These are phyloP conservation scores for Arthrocladium fulminans DNA, from an alignment of 2,329 filamentous ascomycete species.

Conservation along the genomic window DNA sequence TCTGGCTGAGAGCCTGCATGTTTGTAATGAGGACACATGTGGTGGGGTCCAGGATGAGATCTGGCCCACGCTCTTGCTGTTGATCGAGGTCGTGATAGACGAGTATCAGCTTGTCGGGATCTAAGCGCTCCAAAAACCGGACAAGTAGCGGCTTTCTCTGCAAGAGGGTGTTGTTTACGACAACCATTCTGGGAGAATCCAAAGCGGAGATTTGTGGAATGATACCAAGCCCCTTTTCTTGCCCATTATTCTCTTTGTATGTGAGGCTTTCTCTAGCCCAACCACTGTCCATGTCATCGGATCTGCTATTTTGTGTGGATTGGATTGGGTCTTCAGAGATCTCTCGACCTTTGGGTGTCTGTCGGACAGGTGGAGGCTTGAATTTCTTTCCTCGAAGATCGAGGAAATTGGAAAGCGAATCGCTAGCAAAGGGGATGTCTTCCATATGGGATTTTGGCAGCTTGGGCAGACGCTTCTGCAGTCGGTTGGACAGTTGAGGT, in stretches of 20 bases:
- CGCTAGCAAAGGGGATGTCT: slow-evolving; percentile 12
- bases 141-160: slow-evolving; percentile 10
- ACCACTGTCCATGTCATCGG: background rate
- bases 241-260: slow-evolving; percentile 1
- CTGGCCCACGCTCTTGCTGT: slow-evolving; percentile 43
- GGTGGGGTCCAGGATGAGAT: slow-evolving; percentile 61
- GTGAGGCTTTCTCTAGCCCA: background rate
- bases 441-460: background rate
- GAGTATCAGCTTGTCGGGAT: slow-evolving; percentile 11
- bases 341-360: slow-evolving; percentile 2
- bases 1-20: slow-evolving; percentile 63
- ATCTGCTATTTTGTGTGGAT: slow-evolving; percentile 11
- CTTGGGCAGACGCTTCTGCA: background rate
- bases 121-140: slow-evolving; percentile 13
- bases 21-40: slow-evolving; percentile 63
- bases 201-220: background rate
- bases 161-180: slow-evolving; percentile 15
- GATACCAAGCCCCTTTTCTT: background rate
- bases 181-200: slow-evolving; percentile 9
- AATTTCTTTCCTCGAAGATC: slow-evolving; percentile 21
- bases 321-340: slow-evolving; percentile 18
- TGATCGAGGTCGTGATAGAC: slow-evolving; percentile 22
- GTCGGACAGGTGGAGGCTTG: slow-evolving; percentile 7
- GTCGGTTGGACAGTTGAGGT: background rate
- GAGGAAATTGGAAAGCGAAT: slow-evolving; percentile 17